phyloP scores from a whole-genome alignment of 2,329 filamentous ascomycete species.

The Pseudogymnoascus sp. region DNA sequence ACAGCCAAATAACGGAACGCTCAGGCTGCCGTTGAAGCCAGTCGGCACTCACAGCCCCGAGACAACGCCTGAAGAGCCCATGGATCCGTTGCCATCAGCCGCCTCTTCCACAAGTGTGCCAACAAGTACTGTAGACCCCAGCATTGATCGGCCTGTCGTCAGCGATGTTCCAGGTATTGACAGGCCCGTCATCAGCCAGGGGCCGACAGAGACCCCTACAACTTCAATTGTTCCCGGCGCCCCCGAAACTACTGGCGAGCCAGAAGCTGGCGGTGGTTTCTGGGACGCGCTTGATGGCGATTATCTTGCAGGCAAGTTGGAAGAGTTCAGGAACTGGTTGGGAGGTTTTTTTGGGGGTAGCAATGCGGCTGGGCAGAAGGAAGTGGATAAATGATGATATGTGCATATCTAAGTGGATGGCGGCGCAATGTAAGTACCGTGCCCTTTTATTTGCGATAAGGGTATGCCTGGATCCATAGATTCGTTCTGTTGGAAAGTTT shows the following conservation, averaged over 20 bases:
- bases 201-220: neutral
- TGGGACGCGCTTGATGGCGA: slow-evolving; percentile 29
- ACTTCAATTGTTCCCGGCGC: neutral
- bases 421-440: neutral
- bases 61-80: slow-evolving; percentile 40
- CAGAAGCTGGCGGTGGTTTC: slow-evolving; percentile 14
- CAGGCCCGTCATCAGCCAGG: neutral
- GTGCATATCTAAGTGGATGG: neutral
- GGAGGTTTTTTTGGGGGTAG: slow-evolving; percentile 3
- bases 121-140: neutral
- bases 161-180: slow-evolving; percentile 11
- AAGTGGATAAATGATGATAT: neutral
- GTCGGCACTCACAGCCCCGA: slow-evolving; percentile 42
- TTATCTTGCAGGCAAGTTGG: slow-evolving; percentile 43
- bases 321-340: slow-evolving; percentile 29
- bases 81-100: slow-evolving; percentile 40
- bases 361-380: neutral
- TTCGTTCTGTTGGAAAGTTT: neutral
- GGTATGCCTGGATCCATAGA: neutral
- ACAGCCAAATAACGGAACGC: slow-evolving; percentile 77
- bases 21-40: slow-evolving; percentile 56
- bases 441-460: neutral
- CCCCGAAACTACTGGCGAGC: slow-evolving; percentile 15
- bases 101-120: neutral
- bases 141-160: slow-evolving; percentile 13